These are phyloP conservation scores for Hsuehochloa calcarea DNA, from an alignment of 176 grass and related monocot genomes.

Conservation along the genomic window DNA sequence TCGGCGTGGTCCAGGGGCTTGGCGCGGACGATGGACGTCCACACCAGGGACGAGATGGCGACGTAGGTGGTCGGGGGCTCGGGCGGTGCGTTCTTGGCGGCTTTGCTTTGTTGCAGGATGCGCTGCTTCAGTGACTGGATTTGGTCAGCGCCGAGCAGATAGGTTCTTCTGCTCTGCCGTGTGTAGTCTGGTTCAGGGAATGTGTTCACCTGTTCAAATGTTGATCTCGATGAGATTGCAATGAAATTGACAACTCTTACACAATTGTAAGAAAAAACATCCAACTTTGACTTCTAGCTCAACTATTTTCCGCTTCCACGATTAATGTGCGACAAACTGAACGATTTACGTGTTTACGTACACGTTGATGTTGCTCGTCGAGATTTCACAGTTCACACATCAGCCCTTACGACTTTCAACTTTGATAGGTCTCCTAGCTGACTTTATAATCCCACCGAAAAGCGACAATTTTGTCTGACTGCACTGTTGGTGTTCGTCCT, in stretches of 20 bases:
- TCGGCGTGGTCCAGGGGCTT: background rate
- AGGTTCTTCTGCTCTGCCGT: conserved; percentile 16
- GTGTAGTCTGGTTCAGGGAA: background rate
- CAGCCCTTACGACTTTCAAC: too few species aligned
- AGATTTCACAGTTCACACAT: too few species aligned
- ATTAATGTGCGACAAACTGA: too few species aligned
- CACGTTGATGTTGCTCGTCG: too few species aligned
- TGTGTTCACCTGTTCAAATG: background rate
- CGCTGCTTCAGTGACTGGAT: conserved; percentile 36
- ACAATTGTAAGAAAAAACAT: background rate
- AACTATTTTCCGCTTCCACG: too few species aligned
- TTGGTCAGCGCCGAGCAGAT: background rate
- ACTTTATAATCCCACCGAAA: background rate
- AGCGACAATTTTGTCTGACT: background rate
- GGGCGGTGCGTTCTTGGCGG: background rate
- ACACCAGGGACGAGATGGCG: conserved; percentile 28
- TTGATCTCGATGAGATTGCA: background rate
- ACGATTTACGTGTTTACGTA: too few species aligned
- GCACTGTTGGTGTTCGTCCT: too few species aligned
- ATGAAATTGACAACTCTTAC: background rate
- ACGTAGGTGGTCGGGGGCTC: background rate
- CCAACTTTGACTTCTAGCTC: too few species aligned
- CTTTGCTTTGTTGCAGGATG: background rate
- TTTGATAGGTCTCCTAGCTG: background rate
- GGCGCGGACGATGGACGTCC: conserved; percentile 35